Conservation (phyloP, 2,329 filamentous ascomycete species). For the Chrysosporium keratinophilum region DNA sequence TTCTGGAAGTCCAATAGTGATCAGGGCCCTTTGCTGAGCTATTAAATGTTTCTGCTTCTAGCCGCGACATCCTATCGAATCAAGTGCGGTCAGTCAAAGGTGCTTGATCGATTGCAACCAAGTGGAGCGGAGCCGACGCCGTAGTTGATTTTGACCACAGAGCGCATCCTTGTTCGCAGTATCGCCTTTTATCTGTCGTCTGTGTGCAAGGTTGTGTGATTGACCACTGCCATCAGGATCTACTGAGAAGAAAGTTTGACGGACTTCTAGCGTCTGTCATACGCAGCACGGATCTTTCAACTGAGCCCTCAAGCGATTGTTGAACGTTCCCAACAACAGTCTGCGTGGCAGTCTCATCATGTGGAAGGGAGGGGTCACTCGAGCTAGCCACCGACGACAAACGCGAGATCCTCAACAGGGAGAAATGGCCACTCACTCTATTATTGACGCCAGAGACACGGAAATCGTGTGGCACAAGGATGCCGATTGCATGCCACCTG, state of each 20-base stretch:
- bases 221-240: no score
- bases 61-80: conserved; percentile 7
- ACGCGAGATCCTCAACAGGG: not conserved
- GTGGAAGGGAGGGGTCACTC: not conserved
- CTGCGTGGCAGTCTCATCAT: not conserved
- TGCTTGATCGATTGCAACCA: conserved; percentile 1
- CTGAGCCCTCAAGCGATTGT: no score
- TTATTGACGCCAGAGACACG: not conserved
- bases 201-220: not conserved
- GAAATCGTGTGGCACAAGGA: not conserved
- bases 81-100: not conserved
- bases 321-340: no score
- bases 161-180: not conserved
- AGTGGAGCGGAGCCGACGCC: not conserved
- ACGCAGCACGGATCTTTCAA: no score
- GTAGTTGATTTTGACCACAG: not conserved
- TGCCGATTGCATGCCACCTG: not conserved
- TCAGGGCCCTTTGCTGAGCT: not conserved
- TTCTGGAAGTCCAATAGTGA: conserved; percentile 1
- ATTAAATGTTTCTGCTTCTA: conserved; percentile 5
- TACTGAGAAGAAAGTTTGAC: no score
- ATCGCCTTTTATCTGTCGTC: not conserved
- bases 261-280: no score
- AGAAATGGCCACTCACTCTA: not conserved
- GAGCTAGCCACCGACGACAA: not conserved